Evolutionary conservation across 371 early-diverging fungal species (phyloP).

Genomic region (Mucor saturninus): DNA sequence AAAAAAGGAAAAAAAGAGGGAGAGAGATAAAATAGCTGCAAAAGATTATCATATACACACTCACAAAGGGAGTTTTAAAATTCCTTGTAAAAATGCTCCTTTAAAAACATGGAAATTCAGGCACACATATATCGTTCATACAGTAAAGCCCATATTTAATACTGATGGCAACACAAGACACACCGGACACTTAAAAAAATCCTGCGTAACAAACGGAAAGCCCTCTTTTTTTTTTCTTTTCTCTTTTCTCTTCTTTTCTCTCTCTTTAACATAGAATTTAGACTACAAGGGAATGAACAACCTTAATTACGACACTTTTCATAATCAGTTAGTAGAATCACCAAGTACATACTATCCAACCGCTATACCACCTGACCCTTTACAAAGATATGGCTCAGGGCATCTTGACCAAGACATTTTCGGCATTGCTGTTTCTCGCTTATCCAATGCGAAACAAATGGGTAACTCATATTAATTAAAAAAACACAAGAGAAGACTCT

Average conservation of each 20-base stretch:
- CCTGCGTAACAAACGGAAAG: not conserved
- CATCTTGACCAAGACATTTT: slow-evolving; percentile 34
- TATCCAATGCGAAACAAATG: slow-evolving; percentile 24
- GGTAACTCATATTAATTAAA: slow-evolving; percentile 3
- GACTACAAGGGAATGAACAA: not conserved
- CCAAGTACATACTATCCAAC: slow-evolving; percentile 14
- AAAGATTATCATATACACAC: no score
- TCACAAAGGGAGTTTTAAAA: no score
- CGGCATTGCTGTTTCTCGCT: slow-evolving; percentile 31
- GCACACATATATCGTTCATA: no score
- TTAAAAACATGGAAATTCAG: no score
- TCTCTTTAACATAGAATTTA: not conserved
- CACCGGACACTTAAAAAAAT: no score
- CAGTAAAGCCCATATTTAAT: no score
- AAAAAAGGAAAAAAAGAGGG: not conserved
- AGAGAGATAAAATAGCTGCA: no score
- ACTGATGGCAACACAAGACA: no score
- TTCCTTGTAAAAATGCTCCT: no score
- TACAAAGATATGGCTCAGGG: slow-evolving; percentile 28
- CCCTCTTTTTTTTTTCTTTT: not conserved
- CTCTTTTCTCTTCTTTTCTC: not conserved
- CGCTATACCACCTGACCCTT: slow-evolving; percentile 22
- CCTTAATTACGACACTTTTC: slow-evolving; percentile 15
- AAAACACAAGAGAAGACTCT: not conserved
- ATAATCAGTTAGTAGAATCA: not conserved